Base-by-base conservation (phyloP, 2,329 filamentous ascomycete species). In the Fonsecaea nubica region DNA sequence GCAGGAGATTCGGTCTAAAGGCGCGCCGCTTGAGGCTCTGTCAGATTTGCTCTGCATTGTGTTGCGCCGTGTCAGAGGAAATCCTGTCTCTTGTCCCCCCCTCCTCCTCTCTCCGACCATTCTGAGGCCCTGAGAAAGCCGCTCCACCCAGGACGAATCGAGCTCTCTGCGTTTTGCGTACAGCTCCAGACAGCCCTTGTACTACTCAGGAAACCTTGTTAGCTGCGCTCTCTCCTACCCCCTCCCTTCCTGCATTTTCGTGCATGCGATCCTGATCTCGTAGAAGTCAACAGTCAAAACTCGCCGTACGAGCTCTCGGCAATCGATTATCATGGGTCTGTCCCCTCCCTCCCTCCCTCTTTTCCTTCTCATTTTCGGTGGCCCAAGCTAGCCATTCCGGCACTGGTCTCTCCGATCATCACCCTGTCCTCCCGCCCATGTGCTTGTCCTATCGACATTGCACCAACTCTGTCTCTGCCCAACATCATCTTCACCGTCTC, bases 261-360 rank as follows among this genome's bases (percentile, higher is more conserved):
- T 73, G 73, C 72, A 74, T 74, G 69, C 72, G 66, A 74, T 71
- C 69, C 72, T 71, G 69, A 73, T 73, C 67, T 69, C 69, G 71
- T 63, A 55, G 54, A 69, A 73, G 68, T 69, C 68, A 71, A 70
- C 71, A 71, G 65, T 67, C 70, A 63, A 69, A 70, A 63, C 64
- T 66, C 58, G 58, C 66, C 62, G 68, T 64, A 72, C 64, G 57
- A 68, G 50, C 60, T 66, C 73, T 75, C 74, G 74, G 73, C 68
- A 74, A 71, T 73, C 72, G 69, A 72, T 69, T 69, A 74, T 70
- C 71, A 76, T 76, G 75, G 75, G 75, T 76, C 68, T 68, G 75
- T 71, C 45, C 66, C 66, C 66, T 61, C 66, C 25, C 53, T 53
- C 67, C 70, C 61, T 67, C 68, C 63, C 48, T 21, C 25, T 50